These are phyloP conservation scores for Ganoderma meredithae DNA, from an alignment of 1,284 basidiomycete genomes.

Conservation along the genomic window DNA sequence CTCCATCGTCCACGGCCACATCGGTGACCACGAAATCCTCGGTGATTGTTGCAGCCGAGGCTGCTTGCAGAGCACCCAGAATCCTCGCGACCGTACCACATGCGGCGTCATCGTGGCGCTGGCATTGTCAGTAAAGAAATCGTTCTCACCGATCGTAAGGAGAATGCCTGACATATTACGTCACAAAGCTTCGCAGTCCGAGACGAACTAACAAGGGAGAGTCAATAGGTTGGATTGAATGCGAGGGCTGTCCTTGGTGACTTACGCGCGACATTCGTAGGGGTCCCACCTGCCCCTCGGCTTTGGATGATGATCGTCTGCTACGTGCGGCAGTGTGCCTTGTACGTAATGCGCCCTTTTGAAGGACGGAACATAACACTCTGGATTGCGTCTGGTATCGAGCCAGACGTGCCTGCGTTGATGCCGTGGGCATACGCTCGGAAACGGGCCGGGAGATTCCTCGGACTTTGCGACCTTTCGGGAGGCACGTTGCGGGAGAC, in stretches of 20 bases:
- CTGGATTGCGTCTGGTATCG: neutral
- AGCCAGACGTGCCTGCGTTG: conserved; percentile 5
- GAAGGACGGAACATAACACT: neutral
- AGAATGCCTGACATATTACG: neutral
- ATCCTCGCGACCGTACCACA: neutral
- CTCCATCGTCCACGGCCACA: neutral
- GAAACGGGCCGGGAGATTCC: neutral
- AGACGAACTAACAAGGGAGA: neutral
- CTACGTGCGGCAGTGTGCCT: neutral
- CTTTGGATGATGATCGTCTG: neutral
- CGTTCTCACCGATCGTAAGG: neutral
- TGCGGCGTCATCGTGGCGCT: conserved; percentile 1
- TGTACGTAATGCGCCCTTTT: neutral
- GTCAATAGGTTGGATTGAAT: neutral
- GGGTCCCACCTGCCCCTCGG: neutral
- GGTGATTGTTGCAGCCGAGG: neutral
- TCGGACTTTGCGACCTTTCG: neutral
- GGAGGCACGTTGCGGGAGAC: neutral
- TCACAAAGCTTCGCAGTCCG: neutral
- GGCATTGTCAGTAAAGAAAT: neutral
- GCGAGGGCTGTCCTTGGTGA: neutral
- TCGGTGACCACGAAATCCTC: neutral
- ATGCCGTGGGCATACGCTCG: neutral
- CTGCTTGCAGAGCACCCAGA: neutral
- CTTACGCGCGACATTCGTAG: neutral